These are phyloP conservation scores for Ceriops zippeliana DNA, from an alignment of 345 rosid genomes.

Conservation along the genomic window DNA sequence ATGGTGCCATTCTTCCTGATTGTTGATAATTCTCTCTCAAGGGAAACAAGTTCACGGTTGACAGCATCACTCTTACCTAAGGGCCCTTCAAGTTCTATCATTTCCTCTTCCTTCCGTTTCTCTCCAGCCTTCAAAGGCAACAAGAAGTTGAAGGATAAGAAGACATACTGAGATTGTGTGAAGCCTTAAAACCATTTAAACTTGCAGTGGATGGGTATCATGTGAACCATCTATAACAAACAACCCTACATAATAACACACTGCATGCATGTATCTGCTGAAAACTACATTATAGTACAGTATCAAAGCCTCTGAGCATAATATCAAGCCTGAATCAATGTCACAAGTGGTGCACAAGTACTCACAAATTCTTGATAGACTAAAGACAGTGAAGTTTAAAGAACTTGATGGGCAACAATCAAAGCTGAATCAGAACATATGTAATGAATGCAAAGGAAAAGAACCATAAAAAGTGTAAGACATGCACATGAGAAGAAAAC, in stretches of 20 bases:
- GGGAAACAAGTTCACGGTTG: conserved; percentile 67
- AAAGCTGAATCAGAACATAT: neutral
- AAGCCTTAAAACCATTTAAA: neutral
- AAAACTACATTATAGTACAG: neutral
- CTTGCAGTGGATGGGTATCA: neutral
- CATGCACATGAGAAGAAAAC: conserved; percentile 13
- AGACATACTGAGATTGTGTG: neutral
- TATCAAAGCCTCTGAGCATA: too few relatives aligned
- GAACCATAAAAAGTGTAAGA: neutral
- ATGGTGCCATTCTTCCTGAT: conserved; percentile 64
- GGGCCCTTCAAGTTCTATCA: conserved; percentile 84
- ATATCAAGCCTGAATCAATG: neutral
- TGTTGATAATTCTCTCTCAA: conserved; percentile 76
- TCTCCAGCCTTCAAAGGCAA: conserved; percentile 76
- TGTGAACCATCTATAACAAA: neutral
- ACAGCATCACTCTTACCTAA: conserved; percentile 71
- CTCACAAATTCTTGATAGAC: conserved; percentile 7
- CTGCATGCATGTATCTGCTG: neutral
- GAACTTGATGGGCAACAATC: neutral
- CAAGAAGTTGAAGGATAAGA: neutral
- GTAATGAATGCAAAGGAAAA: neutral
- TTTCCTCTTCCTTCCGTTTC: conserved; percentile 95
- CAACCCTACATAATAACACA: neutral
- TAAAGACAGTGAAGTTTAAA: neutral
- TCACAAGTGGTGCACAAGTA: neutral